Evolutionary conservation across 768 basidiomycete species (phyloP).

Genomic region (Trichaptum fuscoviolaceum): DNA sequence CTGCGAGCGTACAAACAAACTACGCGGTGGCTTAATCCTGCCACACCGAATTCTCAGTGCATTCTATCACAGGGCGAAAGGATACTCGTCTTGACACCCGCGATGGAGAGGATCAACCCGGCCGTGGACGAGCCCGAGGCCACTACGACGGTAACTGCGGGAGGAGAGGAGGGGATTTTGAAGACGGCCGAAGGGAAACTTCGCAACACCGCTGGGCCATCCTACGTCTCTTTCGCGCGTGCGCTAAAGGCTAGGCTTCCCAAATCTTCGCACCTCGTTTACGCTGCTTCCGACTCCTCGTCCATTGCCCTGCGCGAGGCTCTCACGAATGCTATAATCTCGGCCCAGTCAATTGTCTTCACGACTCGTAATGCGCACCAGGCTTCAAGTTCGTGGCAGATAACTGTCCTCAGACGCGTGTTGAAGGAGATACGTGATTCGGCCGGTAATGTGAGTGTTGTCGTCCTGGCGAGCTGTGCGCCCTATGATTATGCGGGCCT

Average conservation of each 20-base stretch:
- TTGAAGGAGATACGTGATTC: conserved; percentile 15
- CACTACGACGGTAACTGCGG: not conserved
- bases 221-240: conserved; percentile 45
- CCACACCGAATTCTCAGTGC: conserved; percentile 31
- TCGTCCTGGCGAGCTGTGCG: conserved; percentile 57
- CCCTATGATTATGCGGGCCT: conserved; percentile 48
- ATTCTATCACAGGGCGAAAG: conserved; percentile 17
- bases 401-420: conserved; percentile 31
- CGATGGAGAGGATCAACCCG: conserved; percentile 49
- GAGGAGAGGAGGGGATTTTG: conserved; percentile 25
- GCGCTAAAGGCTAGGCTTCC: conserved; percentile 29
- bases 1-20: conserved; percentile 40
- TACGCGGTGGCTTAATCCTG: conserved; percentile 42
- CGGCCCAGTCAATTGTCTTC: conserved; percentile 35
- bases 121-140: conserved; percentile 54
- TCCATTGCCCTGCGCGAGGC: conserved; percentile 12
- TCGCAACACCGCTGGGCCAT: conserved; percentile 53
- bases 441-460: conserved; percentile 25
- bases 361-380: conserved; percentile 53
- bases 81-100: conserved; percentile 51
- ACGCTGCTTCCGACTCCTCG: conserved; percentile 22
- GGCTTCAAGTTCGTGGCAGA: conserved; percentile 41
- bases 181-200: conserved; percentile 36
- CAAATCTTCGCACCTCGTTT: conserved; percentile 42
- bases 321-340: conserved; percentile 7